Base-by-base conservation (phyloP, 352 stramenopile genomes). In the Phytophthora citrophthora region DNA sequence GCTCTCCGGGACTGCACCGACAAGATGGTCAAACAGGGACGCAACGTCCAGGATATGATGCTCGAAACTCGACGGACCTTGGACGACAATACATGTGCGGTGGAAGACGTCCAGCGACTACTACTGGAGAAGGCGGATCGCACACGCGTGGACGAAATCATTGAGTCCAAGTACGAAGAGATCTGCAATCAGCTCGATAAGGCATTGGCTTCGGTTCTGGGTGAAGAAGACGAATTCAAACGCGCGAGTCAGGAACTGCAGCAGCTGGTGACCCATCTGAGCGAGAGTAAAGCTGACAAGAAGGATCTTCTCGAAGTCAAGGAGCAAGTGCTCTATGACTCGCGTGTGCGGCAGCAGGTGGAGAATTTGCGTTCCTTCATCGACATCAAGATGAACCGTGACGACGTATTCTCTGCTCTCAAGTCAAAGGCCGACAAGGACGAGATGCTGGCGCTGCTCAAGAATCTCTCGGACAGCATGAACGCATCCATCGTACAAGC, bases 161-260 rank as follows among this genome's bases (percentile, higher is more conserved):
- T 97, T 36, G 90, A 97, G 65, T 79, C 79, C 46, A 96, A 96
- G 65, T 97, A 97, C 72, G 89, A 96, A 62, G 88, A 96, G 70
- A 97, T 97, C 43, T 96, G 93, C 60, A 94, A 96, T 63, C 90
- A 97, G 50, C 66, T 97, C 12, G 89, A 97, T 64, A 94, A 93
- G 61, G 90, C 90, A 9, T 70, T 97, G 5, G 83, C 85, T 7
- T 88, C 83, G 0, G 88, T 95, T 10, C 79, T 96, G 47, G 85
- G 87, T 27, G 90, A 97, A 34, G 90, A 97, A 39, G 86, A 95
- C 49, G 86, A 95, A 65, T 95, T 93, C 72, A 95, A 95, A 59
- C 84, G 86, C 18, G 86, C 90, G 29, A 92, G 86, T 39, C 81
- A 90, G 50, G 84, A 95, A 54, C 70, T 95, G 12, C 86, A 95